A percentile compares a stretch with the other conserved stretches of the same genome.
phyloP scores from a whole-genome alignment of 495 filamentous ascomycete genomes.

The Penicillium manginii region DNA sequence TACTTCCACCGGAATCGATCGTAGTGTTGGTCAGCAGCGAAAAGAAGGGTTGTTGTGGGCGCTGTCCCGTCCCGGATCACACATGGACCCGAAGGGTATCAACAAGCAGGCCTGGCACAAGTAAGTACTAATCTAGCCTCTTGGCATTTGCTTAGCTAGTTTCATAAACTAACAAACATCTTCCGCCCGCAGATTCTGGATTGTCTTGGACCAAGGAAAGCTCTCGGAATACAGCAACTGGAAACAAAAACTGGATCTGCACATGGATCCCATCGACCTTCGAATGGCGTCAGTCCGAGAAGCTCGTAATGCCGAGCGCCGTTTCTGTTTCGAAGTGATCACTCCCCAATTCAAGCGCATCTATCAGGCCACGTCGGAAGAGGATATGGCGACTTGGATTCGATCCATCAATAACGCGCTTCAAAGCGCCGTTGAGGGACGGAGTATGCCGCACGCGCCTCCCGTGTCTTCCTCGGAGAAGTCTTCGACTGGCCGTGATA shows the following conservation, averaged over 20 bases:
- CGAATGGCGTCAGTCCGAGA: conserved; percentile 96
- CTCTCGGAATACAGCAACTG: conserved; percentile 98
- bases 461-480: conserved; percentile 50
- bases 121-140: conserved; percentile 57
- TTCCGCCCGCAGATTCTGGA: conserved; percentile 81
- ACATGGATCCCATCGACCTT: conserved; percentile 98
- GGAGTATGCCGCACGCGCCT: conserved; percentile 51
- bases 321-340: conserved; percentile 98
- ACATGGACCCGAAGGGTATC: conserved; percentile 90
- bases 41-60: conserved; percentile 98
- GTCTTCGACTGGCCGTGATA: conserved; percentile 70
- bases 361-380: conserved; percentile 96
- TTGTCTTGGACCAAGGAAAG: conserved; percentile 94
- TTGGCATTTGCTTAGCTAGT: conserved; percentile 19
- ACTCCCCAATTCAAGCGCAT: conserved; percentile 96
- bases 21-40: conserved; percentile 55
- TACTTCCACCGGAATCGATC: conserved; percentile 53
- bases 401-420: conserved; percentile 95
- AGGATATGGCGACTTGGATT: conserved; percentile 98
- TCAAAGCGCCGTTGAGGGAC: conserved; percentile 90
- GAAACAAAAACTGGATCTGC: conserved; percentile 95
- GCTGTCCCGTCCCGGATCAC: conserved; percentile 87
- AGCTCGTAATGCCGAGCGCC: conserved; percentile 87
- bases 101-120: conserved; percentile 99
- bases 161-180: conserved; percentile 5